phyloP scores from a whole-genome alignment of 1,139 yeast genomes.

The Kodamaea ohmeri region DNA sequence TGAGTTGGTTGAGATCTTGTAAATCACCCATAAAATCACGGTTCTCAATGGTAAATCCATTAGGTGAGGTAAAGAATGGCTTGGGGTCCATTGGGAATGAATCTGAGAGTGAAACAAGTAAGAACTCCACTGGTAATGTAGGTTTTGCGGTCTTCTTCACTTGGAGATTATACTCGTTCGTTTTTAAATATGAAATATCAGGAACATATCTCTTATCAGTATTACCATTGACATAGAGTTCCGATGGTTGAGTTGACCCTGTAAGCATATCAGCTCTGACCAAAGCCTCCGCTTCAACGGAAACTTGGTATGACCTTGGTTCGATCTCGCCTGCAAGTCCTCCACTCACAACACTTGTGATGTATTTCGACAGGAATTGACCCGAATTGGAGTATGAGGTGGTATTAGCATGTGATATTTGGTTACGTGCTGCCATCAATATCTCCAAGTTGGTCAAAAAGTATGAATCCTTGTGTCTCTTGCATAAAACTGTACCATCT shows the following conservation, averaged over 20 bases:
- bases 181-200: slow-evolving; percentile 80
- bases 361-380: slow-evolving; percentile 79
- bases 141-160: slow-evolving; percentile 92
- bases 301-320: slow-evolving; percentile 86
- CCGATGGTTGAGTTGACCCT: slow-evolving; percentile 89
- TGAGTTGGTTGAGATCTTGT: slow-evolving; percentile 54
- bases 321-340: slow-evolving; percentile 86
- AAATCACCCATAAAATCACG: slow-evolving; percentile 71
- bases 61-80: slow-evolving; percentile 43
- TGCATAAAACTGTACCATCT: slow-evolving; percentile 86
- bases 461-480: slow-evolving; percentile 89
- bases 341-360: slow-evolving; percentile 90
- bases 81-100: slow-evolving; percentile 76
- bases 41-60: slow-evolving; percentile 69
- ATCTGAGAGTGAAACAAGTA: slow-evolving; percentile 84
- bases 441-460: slow-evolving; percentile 85
- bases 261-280: slow-evolving; percentile 81
- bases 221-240: slow-evolving; percentile 76
- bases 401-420: slow-evolving; percentile 60
- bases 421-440: slow-evolving; percentile 80
- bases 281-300: slow-evolving; percentile 82
- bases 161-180: slow-evolving; percentile 84
- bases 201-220: slow-evolving; percentile 81
- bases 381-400: slow-evolving; percentile 69
- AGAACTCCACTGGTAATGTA: slow-evolving; percentile 91